These are phyloP conservation scores for Ophiostoma perfectum DNA, from an alignment of 2,329 filamentous ascomycete genomes.

Conservation along the genomic window DNA sequence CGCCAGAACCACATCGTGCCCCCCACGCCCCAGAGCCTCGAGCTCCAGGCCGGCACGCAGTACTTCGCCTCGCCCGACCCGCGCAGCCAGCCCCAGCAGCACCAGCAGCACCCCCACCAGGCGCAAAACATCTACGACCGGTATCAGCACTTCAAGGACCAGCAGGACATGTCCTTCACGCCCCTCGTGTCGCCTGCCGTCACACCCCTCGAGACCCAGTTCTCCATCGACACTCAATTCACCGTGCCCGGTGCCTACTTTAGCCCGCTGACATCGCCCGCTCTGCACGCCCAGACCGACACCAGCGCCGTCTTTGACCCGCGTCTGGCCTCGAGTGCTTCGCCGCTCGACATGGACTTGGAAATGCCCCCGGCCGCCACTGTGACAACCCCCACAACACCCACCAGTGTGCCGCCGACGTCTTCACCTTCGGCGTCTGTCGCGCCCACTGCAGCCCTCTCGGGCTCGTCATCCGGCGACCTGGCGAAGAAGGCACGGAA, in stretches of 20 bases:
- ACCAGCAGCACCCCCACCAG: slow-evolving; percentile 47
- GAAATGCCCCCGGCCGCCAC: slow-evolving; percentile 36
- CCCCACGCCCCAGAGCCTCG: slow-evolving; percentile 74
- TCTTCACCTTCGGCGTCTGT: background rate
- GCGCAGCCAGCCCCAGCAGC: slow-evolving; percentile 46
- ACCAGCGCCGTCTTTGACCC: slow-evolving; percentile 42
- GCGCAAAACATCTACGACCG: slow-evolving; percentile 54
- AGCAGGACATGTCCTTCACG: slow-evolving; percentile 73
- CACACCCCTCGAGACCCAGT: slow-evolving; percentile 69
- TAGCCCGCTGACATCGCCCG: slow-evolving; percentile 76
- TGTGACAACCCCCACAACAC: background rate
- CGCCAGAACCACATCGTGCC: slow-evolving; percentile 60
- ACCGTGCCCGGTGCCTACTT: slow-evolving; percentile 69
- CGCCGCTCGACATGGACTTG: slow-evolving; percentile 53
- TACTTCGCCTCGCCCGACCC: slow-evolving; percentile 54
- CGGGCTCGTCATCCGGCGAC: slow-evolving; percentile 31
- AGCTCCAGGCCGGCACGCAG: slow-evolving; percentile 60
- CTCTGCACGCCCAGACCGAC: slow-evolving; percentile 66
- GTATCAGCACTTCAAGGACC: slow-evolving; percentile 62
- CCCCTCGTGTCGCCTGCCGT: slow-evolving; percentile 80
- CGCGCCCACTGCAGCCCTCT: background rate
- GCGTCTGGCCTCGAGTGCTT: slow-evolving; percentile 39
- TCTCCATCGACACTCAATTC: slow-evolving; percentile 54
- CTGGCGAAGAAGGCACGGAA: slow-evolving; percentile 49
- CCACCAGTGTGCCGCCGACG: background rate